Percentiles rank a stretch among this genome's conserved stretches.
phyloP scores from a whole-genome alignment of 116 monocot species.

The Papilionanthe hybrid region DNA sequence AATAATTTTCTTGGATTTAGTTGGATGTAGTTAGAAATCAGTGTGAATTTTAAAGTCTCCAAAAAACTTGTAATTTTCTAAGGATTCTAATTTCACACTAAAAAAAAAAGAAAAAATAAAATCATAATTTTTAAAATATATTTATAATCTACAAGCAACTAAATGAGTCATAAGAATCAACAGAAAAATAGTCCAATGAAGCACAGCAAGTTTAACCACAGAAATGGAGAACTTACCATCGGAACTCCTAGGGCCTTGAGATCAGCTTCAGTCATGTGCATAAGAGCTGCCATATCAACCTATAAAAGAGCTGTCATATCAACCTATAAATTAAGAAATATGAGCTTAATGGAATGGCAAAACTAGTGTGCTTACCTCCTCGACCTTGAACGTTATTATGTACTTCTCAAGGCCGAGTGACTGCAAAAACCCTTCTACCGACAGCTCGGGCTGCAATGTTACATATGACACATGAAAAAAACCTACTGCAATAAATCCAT shows the following conservation, averaged over 20 bases:
- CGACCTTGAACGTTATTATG: constrained; percentile 78
- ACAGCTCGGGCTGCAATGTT: constrained; percentile 38
- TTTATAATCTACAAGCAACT: too few relatives aligned
- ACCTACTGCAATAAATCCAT: neutral
- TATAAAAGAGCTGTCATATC: constrained; percentile 6
- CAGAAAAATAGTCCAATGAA: too few relatives aligned
- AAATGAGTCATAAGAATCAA: too few relatives aligned
- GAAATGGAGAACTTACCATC: constrained; percentile 49
- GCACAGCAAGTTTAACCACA: neutral
- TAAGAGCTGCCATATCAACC: constrained; percentile 86
- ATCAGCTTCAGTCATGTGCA: constrained; percentile 85
- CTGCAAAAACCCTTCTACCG: constrained; percentile 48
- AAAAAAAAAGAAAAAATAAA: too few relatives aligned
- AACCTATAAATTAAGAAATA: neutral
- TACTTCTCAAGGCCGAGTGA: constrained; percentile 92
- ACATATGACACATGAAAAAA: neutral
- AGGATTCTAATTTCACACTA: too few relatives aligned
- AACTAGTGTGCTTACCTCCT: constrained; percentile 48
- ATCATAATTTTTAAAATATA: too few relatives aligned
- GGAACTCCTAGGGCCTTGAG: constrained; percentile 91
- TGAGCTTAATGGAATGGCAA: neutral
- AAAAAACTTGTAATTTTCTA: too few relatives aligned
- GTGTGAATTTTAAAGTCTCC: too few relatives aligned
- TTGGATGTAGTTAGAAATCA: too few relatives aligned
- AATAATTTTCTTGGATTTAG: neutral